phyloP scores from a whole-genome alignment of 306 rosid species.

The Pterocarpus macrocarpus region DNA sequence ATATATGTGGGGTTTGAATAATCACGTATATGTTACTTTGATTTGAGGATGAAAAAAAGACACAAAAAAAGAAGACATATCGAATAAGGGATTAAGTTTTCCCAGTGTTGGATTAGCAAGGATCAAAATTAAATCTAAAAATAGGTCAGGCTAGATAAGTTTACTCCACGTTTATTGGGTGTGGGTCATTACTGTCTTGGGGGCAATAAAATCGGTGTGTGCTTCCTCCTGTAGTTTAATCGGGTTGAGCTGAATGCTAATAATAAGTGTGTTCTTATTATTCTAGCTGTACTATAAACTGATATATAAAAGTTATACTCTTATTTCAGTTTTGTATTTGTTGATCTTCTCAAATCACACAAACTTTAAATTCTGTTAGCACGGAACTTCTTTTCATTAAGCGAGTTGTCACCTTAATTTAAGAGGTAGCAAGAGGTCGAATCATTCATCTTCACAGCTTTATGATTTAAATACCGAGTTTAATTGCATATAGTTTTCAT shows the following conservation, averaged over 20 bases:
- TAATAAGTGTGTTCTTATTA: neutral
- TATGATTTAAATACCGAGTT: neutral
- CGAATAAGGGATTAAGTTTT: constrained; percentile 12
- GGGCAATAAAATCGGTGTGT: constrained; percentile 1
- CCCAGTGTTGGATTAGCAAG: constrained; percentile 13
- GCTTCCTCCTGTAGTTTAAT: neutral
- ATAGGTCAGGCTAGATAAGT: neutral
- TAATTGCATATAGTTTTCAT: neutral
- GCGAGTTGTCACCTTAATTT: neutral
- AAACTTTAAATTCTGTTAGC: constrained; percentile 13
- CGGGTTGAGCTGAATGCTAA: constrained; percentile 14
- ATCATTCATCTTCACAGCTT: neutral
- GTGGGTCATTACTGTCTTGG: neutral
- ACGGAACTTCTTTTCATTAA: neutral
- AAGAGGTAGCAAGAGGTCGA: neutral
- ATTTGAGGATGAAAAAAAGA: constrained; percentile 3
- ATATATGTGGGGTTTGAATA: constrained; percentile 1
- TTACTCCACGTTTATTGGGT: neutral
- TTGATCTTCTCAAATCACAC: neutral
- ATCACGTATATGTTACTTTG: neutral
- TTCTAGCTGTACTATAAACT: constrained; percentile 24
- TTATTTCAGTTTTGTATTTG: neutral
- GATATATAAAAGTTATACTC: neutral
- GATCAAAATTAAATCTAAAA: neutral
- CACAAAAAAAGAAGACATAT: neutral